Evolutionary conservation across 148 eudicot species (phyloP).

Genomic region (Rhododendron ovatum): DNA sequence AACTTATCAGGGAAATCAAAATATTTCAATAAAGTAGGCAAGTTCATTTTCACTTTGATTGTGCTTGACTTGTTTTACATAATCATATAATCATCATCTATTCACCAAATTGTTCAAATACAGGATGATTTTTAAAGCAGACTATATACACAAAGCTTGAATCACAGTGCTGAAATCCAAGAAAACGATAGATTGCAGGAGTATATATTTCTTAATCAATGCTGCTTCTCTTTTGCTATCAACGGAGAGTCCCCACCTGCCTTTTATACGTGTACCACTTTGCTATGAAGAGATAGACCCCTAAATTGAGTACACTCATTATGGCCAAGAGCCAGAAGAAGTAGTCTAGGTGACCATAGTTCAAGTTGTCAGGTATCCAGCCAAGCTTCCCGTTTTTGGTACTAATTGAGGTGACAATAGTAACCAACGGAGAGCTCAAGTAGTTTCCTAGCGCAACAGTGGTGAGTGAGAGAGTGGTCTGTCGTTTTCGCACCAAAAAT

Average conservation of each 20-base stretch:
- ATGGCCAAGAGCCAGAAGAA: constrained; percentile 58
- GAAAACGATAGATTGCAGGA: neutral
- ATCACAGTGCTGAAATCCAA: neutral
- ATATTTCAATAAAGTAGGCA: too few species aligned
- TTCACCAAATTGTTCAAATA: neutral
- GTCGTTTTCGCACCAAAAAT: too few species aligned
- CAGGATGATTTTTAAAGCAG: neutral
- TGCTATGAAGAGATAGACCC: constrained; percentile 35
- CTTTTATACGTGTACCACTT: constrained; percentile 42
- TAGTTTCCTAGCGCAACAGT: constrained; percentile 43
- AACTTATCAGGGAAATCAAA: neutral
- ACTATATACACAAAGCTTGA: neutral
- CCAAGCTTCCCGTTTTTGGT: constrained; percentile 38
- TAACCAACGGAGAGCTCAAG: constrained; percentile 44
- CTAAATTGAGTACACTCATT: constrained; percentile 41
- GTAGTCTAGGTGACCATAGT: constrained; percentile 46
- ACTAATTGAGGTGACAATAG: constrained; percentile 35
- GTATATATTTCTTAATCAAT: neutral
- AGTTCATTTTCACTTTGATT: neutral
- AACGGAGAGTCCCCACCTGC: constrained; percentile 7
- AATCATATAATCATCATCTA: neutral
- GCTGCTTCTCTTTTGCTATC: neutral
- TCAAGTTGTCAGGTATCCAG: constrained; percentile 59
- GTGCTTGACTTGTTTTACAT: neutral
- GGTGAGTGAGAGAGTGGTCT: constrained; percentile 40